phyloP scores from a whole-genome alignment of 306 rosid species.

The Sechiopsis laciniata region DNA sequence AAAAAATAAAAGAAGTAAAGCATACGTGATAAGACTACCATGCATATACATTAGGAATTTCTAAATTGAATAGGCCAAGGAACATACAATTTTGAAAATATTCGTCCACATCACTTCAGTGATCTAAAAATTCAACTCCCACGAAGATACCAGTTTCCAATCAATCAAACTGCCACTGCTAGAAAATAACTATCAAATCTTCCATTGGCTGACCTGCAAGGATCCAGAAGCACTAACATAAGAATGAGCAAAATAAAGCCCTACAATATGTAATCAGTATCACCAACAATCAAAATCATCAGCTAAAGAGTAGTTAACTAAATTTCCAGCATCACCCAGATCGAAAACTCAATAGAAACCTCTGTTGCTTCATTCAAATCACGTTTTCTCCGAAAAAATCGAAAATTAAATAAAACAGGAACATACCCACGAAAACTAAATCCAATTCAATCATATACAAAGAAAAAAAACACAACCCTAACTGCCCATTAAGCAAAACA shows the following conservation, averaged over 20 bases:
- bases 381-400: not conserved
- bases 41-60: not conserved
- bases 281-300: not conserved
- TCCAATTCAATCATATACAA: not conserved
- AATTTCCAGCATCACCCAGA: conserved; percentile 1
- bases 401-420: conserved; percentile 5
- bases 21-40: not conserved
- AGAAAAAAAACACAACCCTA: conserved; percentile 15
- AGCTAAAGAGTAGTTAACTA: not conserved
- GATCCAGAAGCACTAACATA: not conserved
- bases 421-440: not conserved
- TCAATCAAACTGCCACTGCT: conserved; percentile 11
- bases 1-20: not conserved
- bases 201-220: conserved; percentile 15
- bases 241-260: conserved; percentile 6
- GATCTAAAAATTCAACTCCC: conserved; percentile 6
- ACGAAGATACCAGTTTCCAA: conserved; percentile 16
- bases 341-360: not conserved
- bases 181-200: conserved; percentile 10
- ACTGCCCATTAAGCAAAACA: conserved; percentile 2
- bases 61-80: not conserved
- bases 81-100: conserved; percentile 46
- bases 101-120: conserved; percentile 48
- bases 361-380: conserved; percentile 9
- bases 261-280: not conserved